Evolutionary conservation across 2,329 filamentous ascomycete genomes (phyloP).

Genomic region (Albophoma yamanashiensis): DNA sequence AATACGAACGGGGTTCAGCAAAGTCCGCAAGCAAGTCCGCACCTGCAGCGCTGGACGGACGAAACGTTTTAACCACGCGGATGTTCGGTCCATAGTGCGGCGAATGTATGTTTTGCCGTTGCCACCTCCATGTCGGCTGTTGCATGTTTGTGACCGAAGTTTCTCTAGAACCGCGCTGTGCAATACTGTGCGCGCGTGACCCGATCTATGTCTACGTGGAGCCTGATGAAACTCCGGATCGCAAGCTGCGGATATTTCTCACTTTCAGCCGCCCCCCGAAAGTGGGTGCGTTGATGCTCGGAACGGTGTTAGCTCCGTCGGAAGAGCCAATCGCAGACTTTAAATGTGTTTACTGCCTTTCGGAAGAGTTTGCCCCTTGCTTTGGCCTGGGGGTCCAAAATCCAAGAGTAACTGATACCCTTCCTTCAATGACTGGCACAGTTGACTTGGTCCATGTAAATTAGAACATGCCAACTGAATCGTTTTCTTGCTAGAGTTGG

Average conservation of each 20-base stretch:
- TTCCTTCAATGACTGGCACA: no score
- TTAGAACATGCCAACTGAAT: no score
- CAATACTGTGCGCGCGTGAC: not conserved
- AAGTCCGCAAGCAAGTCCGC: not conserved
- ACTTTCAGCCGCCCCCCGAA: not conserved
- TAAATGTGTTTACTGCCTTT: no score
- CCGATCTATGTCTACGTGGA: not conserved
- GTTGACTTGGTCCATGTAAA: no score
- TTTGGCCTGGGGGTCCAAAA: no score
- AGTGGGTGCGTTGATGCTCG: not conserved
- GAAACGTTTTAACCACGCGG: not conserved
- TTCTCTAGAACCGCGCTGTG: no score
- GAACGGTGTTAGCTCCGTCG: not conserved
- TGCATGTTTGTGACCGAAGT: no score
- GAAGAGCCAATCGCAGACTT: no score
- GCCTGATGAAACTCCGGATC: not conserved
- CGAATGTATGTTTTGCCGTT: not conserved
- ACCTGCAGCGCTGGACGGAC: not conserved
- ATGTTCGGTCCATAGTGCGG: not conserved
- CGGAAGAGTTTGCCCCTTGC: no score
- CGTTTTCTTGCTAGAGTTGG: no score
- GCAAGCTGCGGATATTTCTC: not conserved
- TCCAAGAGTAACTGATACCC: no score
- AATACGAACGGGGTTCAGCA: not conserved
- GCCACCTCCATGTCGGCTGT: not conserved